These are phyloP conservation scores for Endotrypanum monterogeii DNA, from an alignment of 208 protist species.

Conservation along the genomic window DNA sequence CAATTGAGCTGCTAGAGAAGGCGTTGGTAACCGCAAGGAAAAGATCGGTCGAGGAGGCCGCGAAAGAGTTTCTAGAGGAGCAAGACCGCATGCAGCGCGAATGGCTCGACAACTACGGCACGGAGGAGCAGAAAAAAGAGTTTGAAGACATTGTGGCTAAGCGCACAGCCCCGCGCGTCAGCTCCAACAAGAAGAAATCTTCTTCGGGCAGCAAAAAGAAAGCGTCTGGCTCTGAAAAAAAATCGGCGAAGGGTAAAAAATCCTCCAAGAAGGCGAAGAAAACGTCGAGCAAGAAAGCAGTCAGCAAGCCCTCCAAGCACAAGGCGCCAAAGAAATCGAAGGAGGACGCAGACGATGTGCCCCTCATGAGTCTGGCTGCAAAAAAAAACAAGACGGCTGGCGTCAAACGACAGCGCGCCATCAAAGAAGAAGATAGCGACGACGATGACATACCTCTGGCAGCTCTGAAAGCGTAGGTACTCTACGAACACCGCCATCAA, in stretches of 20 bases:
- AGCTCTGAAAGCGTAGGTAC: slow-evolving; percentile 34
- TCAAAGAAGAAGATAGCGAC: slow-evolving; percentile 46
- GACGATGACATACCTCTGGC: slow-evolving; percentile 75
- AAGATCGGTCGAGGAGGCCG: slow-evolving; percentile 66
- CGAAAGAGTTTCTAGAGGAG: slow-evolving; percentile 84
- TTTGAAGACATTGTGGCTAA: slow-evolving; percentile 81
- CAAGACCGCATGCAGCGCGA: slow-evolving; percentile 89
- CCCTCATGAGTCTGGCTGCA: slow-evolving; percentile 21
- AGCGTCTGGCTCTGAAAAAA: slow-evolving; percentile 39
- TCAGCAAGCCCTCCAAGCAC: slow-evolving; percentile 36
- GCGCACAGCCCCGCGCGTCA: slow-evolving; percentile 38
- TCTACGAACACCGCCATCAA: neutral
- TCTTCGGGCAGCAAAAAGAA: slow-evolving; percentile 37
- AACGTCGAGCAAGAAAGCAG: slow-evolving; percentile 45
- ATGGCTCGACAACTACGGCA: slow-evolving; percentile 89
- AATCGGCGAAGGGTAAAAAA: slow-evolving; percentile 48
- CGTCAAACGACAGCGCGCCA: slow-evolving; percentile 34
- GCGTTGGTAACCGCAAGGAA: slow-evolving; percentile 60
- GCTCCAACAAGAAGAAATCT: slow-evolving; percentile 35
- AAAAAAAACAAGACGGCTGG: slow-evolving; percentile 26
- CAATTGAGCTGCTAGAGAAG: slow-evolving; percentile 84
- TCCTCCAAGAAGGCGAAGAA: slow-evolving; percentile 32
- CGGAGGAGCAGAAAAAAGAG: slow-evolving; percentile 88
- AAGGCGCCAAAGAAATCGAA: slow-evolving; percentile 27
- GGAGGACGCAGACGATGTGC: slow-evolving; percentile 32